Evolutionary conservation across 1,139 yeast species (phyloP), one percentile per base, ranked within the genome.

Genomic region (Candida sp.): DNA sequence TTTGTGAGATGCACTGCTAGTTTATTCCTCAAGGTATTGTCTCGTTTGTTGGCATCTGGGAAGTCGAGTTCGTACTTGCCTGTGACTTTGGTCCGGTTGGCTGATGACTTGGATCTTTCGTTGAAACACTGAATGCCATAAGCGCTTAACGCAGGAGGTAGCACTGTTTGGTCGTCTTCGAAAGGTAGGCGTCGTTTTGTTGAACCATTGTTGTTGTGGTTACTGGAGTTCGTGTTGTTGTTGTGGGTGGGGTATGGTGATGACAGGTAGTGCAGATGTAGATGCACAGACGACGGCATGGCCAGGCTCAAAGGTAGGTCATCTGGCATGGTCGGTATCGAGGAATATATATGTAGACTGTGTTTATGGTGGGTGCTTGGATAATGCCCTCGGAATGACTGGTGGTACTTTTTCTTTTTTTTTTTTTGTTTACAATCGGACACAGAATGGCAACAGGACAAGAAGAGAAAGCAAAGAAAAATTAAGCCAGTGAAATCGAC

Each of bases 101-200:
- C 51, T 27, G 48, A 45, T 37, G 63, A 55, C 28, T 50, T 39
- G 11, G 53, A 44, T 44, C 59, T 57, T 39, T 67, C 73, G 54
- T 69, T 69, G 47, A 74, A 62, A 47, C 69, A 63, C 37, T 78
- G 77, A 48, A 75, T 67, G 57, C 77, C 67, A 56, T 85, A 85
- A 9, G 86, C 80, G 61, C 90, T 85, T 56, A 86, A 72, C 11
- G 84, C 84, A 2, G 91, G 91, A 0, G 90, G 90, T 51, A 81
- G 73, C 54, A 81, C 78, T 26, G 83, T 78, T 52, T 73, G 78
- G 57, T 83, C 89, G 38, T 83, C 86, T 27, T 78, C 83, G 7
- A 43, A 22, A 5, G 49, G 49, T 26, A 52, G 44, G 5, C 40
- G 51, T 41, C 56, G 44, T 33, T 51, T 56, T 3, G 56, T 48